Evolutionary conservation across 345 rosid genomes (phyloP).

Genomic region (Pugionium dolabratum): DNA sequence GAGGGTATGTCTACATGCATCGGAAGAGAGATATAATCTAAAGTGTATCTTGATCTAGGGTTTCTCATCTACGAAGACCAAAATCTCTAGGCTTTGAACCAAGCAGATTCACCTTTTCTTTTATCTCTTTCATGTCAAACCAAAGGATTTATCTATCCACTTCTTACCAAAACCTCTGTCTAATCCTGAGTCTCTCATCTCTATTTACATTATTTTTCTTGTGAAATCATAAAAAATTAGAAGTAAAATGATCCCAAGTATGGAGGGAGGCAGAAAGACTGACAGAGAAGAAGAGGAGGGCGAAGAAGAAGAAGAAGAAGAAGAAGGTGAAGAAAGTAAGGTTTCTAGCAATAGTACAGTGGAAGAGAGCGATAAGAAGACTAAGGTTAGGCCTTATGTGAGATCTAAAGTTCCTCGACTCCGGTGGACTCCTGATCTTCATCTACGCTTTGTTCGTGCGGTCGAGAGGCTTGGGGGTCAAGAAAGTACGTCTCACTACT

Average conservation of each 20-base stretch:
- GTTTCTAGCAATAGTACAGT: constrained; percentile 87
- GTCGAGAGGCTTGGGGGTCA: constrained; percentile 87
- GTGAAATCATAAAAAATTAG: not conserved
- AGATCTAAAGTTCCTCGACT: constrained; percentile 80
- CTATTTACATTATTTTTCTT: not conserved
- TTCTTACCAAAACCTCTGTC: constrained; percentile 12
- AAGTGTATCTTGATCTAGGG: constrained; percentile 43
- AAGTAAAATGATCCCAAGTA: constrained; percentile 24
- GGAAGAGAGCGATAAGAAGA: constrained; percentile 69
- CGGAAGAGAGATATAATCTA: constrained; percentile 28
- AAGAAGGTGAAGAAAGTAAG: constrained; percentile 46
- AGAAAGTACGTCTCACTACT: constrained; percentile 57
- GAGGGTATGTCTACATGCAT: constrained; percentile 35
- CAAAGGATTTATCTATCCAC: constrained; percentile 25
- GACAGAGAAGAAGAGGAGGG: constrained; percentile 17
- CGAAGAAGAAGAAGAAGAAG: constrained; percentile 34
- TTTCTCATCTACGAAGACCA: constrained; percentile 36
- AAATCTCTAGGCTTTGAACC: constrained; percentile 30
- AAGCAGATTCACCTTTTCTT: constrained; percentile 24
- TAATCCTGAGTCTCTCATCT: not conserved
- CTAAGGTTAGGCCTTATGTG: constrained; percentile 63
- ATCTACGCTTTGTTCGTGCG: constrained; percentile 71
- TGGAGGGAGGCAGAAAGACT: constrained; percentile 19
- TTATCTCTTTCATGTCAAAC: constrained; percentile 25
- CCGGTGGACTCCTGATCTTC: constrained; percentile 91